Evolutionary conservation across 768 basidiomycete genomes (phyloP).

Genomic region (Amanita fuliginea): DNA sequence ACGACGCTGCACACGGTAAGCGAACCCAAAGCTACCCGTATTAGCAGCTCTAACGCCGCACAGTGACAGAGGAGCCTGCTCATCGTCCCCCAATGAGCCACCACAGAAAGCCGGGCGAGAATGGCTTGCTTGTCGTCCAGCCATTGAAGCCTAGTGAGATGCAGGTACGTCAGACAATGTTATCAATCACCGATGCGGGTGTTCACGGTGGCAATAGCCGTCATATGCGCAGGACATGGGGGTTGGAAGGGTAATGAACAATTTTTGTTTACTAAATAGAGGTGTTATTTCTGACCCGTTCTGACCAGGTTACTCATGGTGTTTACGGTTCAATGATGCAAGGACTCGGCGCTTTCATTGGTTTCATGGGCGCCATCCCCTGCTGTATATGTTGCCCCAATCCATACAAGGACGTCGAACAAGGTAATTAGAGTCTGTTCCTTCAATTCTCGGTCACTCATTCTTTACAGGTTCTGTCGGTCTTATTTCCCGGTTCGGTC

Average conservation of each 20-base stretch:
- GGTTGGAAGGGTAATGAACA: constrained; percentile 35
- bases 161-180: constrained; percentile 45
- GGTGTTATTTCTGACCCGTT: not conserved
- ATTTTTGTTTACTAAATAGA: no score
- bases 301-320: constrained; percentile 60
- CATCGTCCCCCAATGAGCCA: constrained; percentile 10
- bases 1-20: constrained; percentile 55
- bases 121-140: constrained; percentile 66
- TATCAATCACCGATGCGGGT: not conserved
- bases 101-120: constrained; percentile 11
- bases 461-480: constrained; percentile 65
- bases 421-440: constrained; percentile 34
- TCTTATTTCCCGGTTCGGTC: constrained; percentile 84
- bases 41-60: constrained; percentile 6
- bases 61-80: constrained; percentile 58
- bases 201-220: constrained; percentile 35
- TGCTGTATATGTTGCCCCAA: constrained; percentile 73
- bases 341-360: constrained; percentile 53
- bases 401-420: constrained; percentile 76
- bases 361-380: constrained; percentile 65
- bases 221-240: constrained; percentile 91
- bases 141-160: constrained; percentile 78
- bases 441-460: not conserved
- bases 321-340: constrained; percentile 78
- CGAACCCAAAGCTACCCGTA: constrained; percentile 1